Evolutionary conservation across 1,284 basidiomycete genomes (phyloP).

Genomic region (Irpex rosettiformis): DNA sequence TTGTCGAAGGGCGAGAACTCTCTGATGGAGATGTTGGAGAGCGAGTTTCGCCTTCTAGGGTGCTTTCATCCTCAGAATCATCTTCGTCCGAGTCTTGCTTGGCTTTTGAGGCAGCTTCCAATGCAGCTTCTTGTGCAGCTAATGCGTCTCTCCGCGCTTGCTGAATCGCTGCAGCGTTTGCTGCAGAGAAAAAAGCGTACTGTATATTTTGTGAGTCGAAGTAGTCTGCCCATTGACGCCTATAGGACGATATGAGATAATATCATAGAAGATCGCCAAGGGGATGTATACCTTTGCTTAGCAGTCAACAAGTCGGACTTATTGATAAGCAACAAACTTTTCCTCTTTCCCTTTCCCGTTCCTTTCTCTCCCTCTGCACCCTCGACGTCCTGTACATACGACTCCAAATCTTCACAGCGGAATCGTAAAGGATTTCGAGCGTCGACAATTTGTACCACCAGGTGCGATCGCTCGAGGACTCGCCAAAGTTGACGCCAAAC

Average conservation of each 20-base stretch:
- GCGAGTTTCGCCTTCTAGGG: slow-evolving; percentile 5
- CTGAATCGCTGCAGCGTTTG: slow-evolving; percentile 84
- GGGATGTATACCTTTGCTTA: slow-evolving; percentile 70
- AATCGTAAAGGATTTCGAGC: slow-evolving; percentile 91
- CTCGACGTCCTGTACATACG: slow-evolving; percentile 81
- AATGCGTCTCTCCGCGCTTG: slow-evolving; percentile 62
- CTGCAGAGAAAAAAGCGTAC: slow-evolving; percentile 97
- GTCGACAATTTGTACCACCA: slow-evolving; percentile 95
- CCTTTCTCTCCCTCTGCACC: slow-evolving; percentile 74
- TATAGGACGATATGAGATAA: slow-evolving; percentile 23
- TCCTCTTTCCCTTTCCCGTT: slow-evolving; percentile 71
- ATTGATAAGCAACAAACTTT: slow-evolving; percentile 88
- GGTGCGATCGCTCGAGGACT: slow-evolving; percentile 89
- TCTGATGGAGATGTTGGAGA: not conserved
- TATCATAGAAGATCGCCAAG: not conserved
- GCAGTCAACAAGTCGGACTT: slow-evolving; percentile 93
- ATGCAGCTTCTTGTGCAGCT: slow-evolving; percentile 27
- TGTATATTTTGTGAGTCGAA: slow-evolving; percentile 80
- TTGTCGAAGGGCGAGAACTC: not conserved
- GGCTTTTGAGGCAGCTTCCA: slow-evolving; percentile 17
- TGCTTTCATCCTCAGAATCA: slow-evolving; percentile 19
- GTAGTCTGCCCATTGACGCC: slow-evolving; percentile 87
- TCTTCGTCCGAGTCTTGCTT: slow-evolving; percentile 8
- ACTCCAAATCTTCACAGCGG: slow-evolving; percentile 89
- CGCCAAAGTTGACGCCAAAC: slow-evolving; percentile 97